These are phyloP conservation scores for Hypoxylon rubiginosum DNA, from an alignment of 2,329 filamentous ascomycete genomes.

Conservation along the genomic window DNA sequence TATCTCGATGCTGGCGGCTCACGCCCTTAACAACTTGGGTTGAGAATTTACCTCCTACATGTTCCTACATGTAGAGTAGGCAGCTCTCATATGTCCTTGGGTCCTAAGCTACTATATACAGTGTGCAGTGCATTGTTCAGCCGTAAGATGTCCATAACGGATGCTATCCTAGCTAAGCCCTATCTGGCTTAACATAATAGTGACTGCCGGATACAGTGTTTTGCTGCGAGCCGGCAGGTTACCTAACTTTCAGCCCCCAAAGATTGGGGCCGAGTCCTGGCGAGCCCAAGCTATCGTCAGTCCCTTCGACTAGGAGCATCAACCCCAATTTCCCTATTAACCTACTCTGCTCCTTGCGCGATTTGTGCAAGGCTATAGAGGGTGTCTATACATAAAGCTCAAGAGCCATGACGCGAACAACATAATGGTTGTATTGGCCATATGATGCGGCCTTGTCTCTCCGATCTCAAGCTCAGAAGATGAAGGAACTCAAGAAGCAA, in stretches of 20 bases:
- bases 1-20: background rate
- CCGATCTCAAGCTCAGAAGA: constrained; percentile 16
- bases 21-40: background rate
- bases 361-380: background rate
- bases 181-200: constrained; percentile 13
- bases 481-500: constrained; percentile 5
- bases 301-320: constrained; percentile 3
- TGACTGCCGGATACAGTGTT: background rate
- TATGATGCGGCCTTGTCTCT: constrained; percentile 9
- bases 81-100: background rate
- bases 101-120: too few species aligned
- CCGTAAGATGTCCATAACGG: constrained; percentile 1
- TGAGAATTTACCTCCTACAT: background rate
- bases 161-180: constrained; percentile 17
- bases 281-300: background rate
- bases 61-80: background rate
- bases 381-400: background rate
- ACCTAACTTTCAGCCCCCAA: constrained; percentile 7
- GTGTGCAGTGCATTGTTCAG: background rate
- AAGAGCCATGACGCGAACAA: background rate
- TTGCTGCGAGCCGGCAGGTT: constrained; percentile 8
- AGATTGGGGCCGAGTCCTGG: background rate
- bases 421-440: background rate
- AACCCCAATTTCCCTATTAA: constrained; percentile 6
- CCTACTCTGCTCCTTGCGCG: background rate